Conservation (phyloP, 768 basidiomycete genomes). For the Russula virescens region DNA sequence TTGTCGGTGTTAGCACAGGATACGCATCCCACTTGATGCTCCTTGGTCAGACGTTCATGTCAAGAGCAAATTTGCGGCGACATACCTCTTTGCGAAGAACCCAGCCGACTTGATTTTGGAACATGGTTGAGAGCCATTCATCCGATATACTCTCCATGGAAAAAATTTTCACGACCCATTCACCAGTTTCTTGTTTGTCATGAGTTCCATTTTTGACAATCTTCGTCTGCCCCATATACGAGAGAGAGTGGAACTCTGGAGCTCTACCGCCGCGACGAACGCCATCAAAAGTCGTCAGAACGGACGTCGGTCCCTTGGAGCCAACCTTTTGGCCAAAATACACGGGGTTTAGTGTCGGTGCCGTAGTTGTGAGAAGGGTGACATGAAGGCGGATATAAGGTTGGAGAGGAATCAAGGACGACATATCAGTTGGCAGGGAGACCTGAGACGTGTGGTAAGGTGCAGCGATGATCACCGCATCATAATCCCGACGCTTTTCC, state of each 20-base stretch:
- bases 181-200: conserved; percentile 22
- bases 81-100: conserved; percentile 69
- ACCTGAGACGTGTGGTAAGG: conserved; percentile 73
- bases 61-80: not conserved
- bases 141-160: conserved; percentile 60
- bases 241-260: conserved; percentile 84
- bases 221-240: conserved; percentile 47
- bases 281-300: conserved; percentile 72
- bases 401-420: conserved; percentile 54
- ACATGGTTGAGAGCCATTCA: conserved; percentile 61
- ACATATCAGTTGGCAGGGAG: conserved; percentile 42
- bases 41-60: conserved; percentile 12
- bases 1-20: conserved; percentile 63
- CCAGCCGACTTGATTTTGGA: conserved; percentile 70
- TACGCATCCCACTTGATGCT: conserved; percentile 68
- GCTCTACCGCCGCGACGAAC: conserved; percentile 45
- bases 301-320: conserved; percentile 47
- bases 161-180: conserved; percentile 86
- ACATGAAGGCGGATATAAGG: conserved; percentile 85
- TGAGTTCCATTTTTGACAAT: conserved; percentile 37
- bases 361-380: conserved; percentile 79
- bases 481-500: conserved; percentile 45
- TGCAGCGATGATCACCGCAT: conserved; percentile 78
- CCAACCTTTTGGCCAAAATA: conserved; percentile 58
- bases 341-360: conserved; percentile 49